phyloP scores from a whole-genome alignment of 306 rosid genomes.

The Trifolium subterraneum region DNA sequence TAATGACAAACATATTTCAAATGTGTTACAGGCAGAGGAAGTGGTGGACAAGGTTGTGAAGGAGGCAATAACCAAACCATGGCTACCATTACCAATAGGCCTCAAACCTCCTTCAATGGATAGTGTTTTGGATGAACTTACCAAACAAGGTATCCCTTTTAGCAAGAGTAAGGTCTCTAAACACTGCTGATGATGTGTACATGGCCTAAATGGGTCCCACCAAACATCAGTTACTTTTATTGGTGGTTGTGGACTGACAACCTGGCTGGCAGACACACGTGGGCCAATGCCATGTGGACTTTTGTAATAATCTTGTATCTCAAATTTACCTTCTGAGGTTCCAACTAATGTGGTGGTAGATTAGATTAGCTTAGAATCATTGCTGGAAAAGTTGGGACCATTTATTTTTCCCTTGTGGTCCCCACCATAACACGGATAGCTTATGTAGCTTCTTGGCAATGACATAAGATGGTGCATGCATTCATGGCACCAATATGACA shows the following conservation, averaged over 20 bases:
- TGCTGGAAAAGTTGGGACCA: slow-evolving; percentile 32
- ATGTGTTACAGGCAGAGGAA: slow-evolving; percentile 80
- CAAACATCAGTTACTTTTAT: neutral
- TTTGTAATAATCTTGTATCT: slow-evolving; percentile 25
- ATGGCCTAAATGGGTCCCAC: slow-evolving; percentile 18
- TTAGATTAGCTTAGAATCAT: neutral
- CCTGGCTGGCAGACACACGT: slow-evolving; percentile 24
- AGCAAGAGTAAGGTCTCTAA: slow-evolving; percentile 37
- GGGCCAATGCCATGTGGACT: slow-evolving; percentile 29
- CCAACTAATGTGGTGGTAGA: neutral
- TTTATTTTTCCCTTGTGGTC: slow-evolving; percentile 33
- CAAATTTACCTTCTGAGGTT: neutral
- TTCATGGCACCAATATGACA: neutral
- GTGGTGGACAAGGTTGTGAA: slow-evolving; percentile 81
- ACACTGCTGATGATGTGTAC: slow-evolving; percentile 38
- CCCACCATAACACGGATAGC: slow-evolving; percentile 32
- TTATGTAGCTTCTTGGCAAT: slow-evolving; percentile 3
- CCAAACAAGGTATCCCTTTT: slow-evolving; percentile 73
- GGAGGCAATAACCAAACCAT: slow-evolving; percentile 93
- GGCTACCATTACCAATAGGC: slow-evolving; percentile 92
- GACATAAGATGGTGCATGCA: slow-evolving; percentile 12
- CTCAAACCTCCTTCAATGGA: slow-evolving; percentile 93
- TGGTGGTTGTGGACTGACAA: neutral
- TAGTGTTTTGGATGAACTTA: slow-evolving; percentile 76
- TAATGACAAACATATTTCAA: neutral